Percentiles rank a stretch among this genome's conserved stretches.
Evolutionary conservation across 257 asterid genomes (phyloP).

Genomic region (Solanum bulbocastanum): DNA sequence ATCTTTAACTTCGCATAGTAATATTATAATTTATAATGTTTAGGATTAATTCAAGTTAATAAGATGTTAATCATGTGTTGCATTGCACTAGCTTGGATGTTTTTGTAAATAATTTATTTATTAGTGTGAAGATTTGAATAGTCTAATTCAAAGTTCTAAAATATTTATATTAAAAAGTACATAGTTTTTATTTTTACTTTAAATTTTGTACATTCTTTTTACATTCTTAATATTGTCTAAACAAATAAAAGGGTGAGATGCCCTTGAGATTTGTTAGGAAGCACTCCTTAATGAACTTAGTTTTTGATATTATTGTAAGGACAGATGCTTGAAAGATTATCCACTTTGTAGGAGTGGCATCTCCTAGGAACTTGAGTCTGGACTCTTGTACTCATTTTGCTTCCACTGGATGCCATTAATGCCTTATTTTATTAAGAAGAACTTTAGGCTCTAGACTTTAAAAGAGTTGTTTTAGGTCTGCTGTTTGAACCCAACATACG

Average conservation of each 20-base stretch:
- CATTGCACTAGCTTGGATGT: not conserved
- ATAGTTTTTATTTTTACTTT: not conserved
- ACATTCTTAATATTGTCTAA: not conserved
- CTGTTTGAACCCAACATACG: not conserved
- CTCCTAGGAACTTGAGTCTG: not conserved
- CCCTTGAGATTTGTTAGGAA: not conserved
- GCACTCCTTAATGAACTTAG: not conserved
- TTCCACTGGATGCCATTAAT: not conserved
- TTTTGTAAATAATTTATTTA: not conserved
- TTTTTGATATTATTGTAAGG: not conserved
- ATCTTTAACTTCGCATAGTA: not conserved
- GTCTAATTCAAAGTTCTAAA: not conserved
- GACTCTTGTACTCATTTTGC: not conserved
- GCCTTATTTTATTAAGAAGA: not conserved
- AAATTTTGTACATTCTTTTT: not conserved
- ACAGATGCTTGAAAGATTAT: not conserved
- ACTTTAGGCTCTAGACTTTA: not conserved
- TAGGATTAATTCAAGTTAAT: not conserved
- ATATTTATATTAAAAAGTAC: not conserved
- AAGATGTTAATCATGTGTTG: not conserved
- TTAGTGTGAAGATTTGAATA: not conserved
- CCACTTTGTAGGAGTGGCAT: not conserved
- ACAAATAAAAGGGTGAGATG: not conserved
- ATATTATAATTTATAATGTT: not conserved
- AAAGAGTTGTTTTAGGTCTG: not conserved